Base-by-base conservation (phyloP, 352 stramenopile genomes). In the Phytopythium boreale region DNA sequence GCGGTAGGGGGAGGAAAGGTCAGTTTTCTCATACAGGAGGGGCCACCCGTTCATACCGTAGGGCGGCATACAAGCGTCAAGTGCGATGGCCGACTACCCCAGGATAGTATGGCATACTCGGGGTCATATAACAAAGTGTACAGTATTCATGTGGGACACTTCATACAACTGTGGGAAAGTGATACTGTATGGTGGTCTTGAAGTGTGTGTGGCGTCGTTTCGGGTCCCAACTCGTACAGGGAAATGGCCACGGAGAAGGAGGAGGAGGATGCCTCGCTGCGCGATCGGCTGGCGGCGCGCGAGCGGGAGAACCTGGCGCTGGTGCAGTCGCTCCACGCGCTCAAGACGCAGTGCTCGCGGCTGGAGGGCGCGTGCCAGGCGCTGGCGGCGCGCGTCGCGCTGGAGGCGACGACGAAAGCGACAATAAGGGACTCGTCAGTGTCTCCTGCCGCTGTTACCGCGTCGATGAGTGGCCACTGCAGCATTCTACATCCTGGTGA, bases 251-350 rank as follows among this genome's bases (percentile, higher is more conserved):
- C 24, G 26, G 17, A 24, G 17, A 1, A 2, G 4, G 11, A 26
- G 17, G 19, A 17, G 29, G 51, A 55, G 17, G 51, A 27, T 1
- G 37, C 14, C 20, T 36, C 12, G 34, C 55, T 78, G 11, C 64
- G 56, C 24, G 64, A 69, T 8, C 62, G 79, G 15, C 34, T 83
- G 27, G 52, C 72, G 0, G 70, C 64, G 1, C 59, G 71, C 41
- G 75, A 89, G 49, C 58, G 77, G 37, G 80, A 87, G 56, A 89
- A 77, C 22, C 55, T 76, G 3, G 49, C 70, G 5, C 70, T 89
- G 12, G 53, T 85, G 46, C 75, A 80, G 27, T 77, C 79, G 39
- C 58, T 89, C 4, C 78, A 68, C 24, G 63, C 64, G 9, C 70
- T 77, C 2, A 82, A 79, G 47, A 68, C 76, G 26, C 73, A 74